Evolutionary conservation across 331 rosid species (phyloP).

Genomic region (Cydonia oblonga): DNA sequence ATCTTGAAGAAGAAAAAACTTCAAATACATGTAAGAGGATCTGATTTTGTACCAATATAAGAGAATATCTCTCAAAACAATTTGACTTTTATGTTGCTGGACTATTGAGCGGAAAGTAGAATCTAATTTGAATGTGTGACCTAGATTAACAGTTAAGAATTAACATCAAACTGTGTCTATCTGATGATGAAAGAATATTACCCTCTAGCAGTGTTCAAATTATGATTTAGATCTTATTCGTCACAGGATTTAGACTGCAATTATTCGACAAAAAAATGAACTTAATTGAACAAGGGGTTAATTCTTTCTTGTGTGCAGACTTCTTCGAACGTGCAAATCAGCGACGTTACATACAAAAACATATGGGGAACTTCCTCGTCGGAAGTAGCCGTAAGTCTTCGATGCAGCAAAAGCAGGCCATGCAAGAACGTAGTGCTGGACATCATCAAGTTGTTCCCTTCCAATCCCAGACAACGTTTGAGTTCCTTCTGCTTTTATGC

Average conservation of each 20-base stretch:
- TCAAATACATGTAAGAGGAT: not conserved
- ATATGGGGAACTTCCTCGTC: slow-evolving; percentile 27
- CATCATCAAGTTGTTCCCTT: slow-evolving; percentile 14
- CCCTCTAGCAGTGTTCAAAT: not conserved
- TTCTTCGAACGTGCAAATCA: slow-evolving; percentile 33
- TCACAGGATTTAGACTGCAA: not conserved
- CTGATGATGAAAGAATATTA: not conserved
- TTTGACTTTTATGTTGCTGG: too few species aligned
- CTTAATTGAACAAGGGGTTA: not conserved
- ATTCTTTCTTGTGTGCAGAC: not conserved
- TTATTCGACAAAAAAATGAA: not conserved
- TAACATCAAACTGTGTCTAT: not conserved
- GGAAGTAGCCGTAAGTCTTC: slow-evolving; percentile 16
- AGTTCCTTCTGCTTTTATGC: slow-evolving; percentile 11
- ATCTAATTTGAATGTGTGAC: not conserved
- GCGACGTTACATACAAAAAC: slow-evolving; percentile 24
- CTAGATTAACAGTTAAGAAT: not conserved
- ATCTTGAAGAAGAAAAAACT: too few species aligned
- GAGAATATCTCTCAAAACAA: not conserved
- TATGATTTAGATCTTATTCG: not conserved
- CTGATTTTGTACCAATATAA: not conserved
- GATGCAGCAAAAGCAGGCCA: slow-evolving; percentile 33
- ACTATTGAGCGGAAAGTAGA: too few species aligned
- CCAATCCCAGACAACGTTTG: not conserved
- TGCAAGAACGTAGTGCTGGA: slow-evolving; percentile 28